phyloP scores from a whole-genome alignment of 2,329 filamentous ascomycete species.

The Fusarium sp. region DNA sequence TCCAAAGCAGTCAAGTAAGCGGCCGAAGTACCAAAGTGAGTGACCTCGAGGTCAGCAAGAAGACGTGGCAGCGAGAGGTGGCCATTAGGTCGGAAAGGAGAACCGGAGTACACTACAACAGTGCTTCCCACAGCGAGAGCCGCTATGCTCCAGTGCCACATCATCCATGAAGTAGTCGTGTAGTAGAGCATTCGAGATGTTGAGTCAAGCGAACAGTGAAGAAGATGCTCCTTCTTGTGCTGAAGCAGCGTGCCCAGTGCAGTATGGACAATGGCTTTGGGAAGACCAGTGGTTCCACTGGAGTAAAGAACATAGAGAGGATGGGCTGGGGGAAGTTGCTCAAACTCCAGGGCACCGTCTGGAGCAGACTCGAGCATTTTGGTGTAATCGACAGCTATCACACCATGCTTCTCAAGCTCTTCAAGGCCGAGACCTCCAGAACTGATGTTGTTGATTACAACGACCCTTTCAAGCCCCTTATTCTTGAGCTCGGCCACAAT shows the following conservation, averaged over 20 bases:
- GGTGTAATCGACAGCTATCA: slow-evolving; percentile 58
- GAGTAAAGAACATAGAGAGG: slow-evolving; percentile 95
- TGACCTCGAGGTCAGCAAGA: slow-evolving; percentile 83
- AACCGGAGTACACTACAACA: slow-evolving; percentile 90
- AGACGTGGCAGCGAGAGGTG: slow-evolving; percentile 85
- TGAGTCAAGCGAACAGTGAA: slow-evolving; percentile 84
- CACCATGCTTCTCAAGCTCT: slow-evolving; percentile 53
- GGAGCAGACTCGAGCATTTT: slow-evolving; percentile 57
- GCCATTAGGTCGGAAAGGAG: slow-evolving; percentile 83
- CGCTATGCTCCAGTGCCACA: slow-evolving; percentile 98
- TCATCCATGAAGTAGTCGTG: slow-evolving; percentile 98
- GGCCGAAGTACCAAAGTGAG: slow-evolving; percentile 94
- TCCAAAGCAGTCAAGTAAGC: slow-evolving; percentile 94
- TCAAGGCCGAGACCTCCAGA: slow-evolving; percentile 56
- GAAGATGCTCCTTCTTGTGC: slow-evolving; percentile 94
- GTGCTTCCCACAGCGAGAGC: slow-evolving; percentile 85
- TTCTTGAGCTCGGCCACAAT: slow-evolving; percentile 72
- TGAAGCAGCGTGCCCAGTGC: slow-evolving; percentile 90
- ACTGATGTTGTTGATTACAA: slow-evolving; percentile 77
- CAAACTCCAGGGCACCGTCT: slow-evolving; percentile 69
- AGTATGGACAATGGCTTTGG: slow-evolving; percentile 95
- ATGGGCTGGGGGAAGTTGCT: slow-evolving; percentile 83
- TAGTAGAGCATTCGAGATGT: slow-evolving; percentile 88
- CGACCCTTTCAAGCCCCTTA: slow-evolving; percentile 72
- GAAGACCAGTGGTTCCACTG: slow-evolving; percentile 85